phyloP scores from a whole-genome alignment of 2,329 filamentous ascomycete genomes.

The Pseudopithomyces maydicus region DNA sequence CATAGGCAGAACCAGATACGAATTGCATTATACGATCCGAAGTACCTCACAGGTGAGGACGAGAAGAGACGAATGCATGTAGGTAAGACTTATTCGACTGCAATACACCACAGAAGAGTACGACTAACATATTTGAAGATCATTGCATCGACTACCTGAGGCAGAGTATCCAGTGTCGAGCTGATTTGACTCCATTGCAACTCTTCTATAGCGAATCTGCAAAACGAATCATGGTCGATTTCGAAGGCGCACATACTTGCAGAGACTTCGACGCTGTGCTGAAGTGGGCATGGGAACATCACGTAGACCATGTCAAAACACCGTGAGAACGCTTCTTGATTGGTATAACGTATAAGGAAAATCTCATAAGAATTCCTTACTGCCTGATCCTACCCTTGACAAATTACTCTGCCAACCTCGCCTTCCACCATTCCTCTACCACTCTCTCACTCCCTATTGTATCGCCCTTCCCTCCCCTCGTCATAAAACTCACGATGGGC shows the following conservation, averaged over 20 bases:
- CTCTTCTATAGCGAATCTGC: not conserved
- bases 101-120: not conserved
- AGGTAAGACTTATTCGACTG: not conserved
- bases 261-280: not conserved
- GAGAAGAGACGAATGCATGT: not conserved
- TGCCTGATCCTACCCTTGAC: no score
- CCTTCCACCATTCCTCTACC: slow-evolving; percentile 1
- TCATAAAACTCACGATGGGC: slow-evolving; percentile 25
- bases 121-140: not conserved
- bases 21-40: not conserved
- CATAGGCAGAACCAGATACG: not conserved
- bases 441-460: not conserved
- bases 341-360: no score
- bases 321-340: not conserved
- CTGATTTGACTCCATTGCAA: not conserved
- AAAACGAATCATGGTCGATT: not conserved
- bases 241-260: not conserved
- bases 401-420: not conserved
- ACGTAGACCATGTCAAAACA: not conserved
- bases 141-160: not conserved
- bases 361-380: no score
- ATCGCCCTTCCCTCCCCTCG: not conserved
- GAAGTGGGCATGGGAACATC: not conserved
- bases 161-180: not conserved
- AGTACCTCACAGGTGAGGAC: not conserved